Percentiles rank a stretch among this genome's conserved stretches.
Conservation (phyloP, 1,284 basidiomycete species). For the Puccinia coronata region DNA sequence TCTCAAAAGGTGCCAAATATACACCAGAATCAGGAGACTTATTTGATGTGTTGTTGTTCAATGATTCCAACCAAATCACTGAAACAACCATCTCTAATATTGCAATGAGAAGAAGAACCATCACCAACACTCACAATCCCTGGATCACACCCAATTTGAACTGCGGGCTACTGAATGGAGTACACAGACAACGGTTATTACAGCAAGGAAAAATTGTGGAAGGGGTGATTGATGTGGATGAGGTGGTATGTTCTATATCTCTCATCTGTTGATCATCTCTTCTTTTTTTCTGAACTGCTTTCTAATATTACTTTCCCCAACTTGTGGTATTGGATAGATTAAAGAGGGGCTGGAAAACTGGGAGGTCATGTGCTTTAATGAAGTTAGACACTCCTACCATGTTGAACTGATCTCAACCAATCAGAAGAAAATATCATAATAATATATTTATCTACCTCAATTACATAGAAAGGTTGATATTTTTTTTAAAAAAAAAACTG, state of each 20-base stretch:
- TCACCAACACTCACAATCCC: neutral
- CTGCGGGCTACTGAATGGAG: slow-evolving; percentile 37
- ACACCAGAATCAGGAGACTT: neutral
- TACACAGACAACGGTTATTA: slow-evolving; percentile 13
- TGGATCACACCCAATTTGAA: slow-evolving; percentile 29
- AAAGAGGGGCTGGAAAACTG: slow-evolving; percentile 21
- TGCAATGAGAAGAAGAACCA: neutral
- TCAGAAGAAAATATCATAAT: too few relatives aligned
- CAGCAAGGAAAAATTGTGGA: slow-evolving; percentile 11
- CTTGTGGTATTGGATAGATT: too few relatives aligned
- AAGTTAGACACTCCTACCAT: slow-evolving; percentile 18
- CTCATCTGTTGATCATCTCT: too few relatives aligned
- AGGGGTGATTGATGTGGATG: slow-evolving; percentile 15
- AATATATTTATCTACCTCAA: too few relatives aligned
- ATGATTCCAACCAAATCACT: slow-evolving; percentile 14
- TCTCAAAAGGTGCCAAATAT: slow-evolving; percentile 10
- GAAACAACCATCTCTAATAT: slow-evolving; percentile 42
- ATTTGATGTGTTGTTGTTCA: slow-evolving; percentile 47
- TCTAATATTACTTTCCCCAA: too few relatives aligned
- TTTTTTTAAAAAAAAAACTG: too few relatives aligned
- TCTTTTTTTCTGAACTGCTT: neutral
- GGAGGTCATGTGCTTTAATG: slow-evolving; percentile 40
- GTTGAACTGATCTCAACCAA: slow-evolving; percentile 13
- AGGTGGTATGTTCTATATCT: neutral
- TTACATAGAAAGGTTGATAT: too few relatives aligned